These are phyloP conservation scores for Cornus florida DNA, from an alignment of 148 eudicot species.

Conservation along the genomic window DNA sequence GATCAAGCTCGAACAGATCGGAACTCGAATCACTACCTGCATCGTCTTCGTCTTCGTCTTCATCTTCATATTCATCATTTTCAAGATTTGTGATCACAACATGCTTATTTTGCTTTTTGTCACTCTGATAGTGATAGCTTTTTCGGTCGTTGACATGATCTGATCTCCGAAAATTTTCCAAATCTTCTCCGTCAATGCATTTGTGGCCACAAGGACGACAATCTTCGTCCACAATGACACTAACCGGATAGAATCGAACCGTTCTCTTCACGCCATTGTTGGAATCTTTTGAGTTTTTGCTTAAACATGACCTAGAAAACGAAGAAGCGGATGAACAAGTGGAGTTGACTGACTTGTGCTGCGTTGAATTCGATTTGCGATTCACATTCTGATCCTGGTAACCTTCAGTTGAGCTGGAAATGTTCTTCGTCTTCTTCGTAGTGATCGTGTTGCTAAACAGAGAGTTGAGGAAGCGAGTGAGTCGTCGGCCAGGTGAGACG, in stretches of 20 bases:
- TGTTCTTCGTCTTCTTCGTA: slow-evolving; percentile 21
- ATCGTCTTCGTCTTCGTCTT: slow-evolving; percentile 33
- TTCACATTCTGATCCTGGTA: background rate
- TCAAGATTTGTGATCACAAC: slow-evolving; percentile 5
- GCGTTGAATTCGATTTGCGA: slow-evolving; percentile 20
- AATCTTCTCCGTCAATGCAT: slow-evolving; percentile 22
- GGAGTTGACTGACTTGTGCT: slow-evolving; percentile 13
- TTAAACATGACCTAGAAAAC: slow-evolving; percentile 59
- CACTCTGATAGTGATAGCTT: slow-evolving; percentile 15
- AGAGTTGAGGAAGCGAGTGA: slow-evolving; percentile 57
- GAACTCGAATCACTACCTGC: slow-evolving; percentile 74
- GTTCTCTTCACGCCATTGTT: slow-evolving; percentile 40
- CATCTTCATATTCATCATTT: slow-evolving; percentile 42
- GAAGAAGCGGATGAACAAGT: slow-evolving; percentile 64
- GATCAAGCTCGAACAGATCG: slow-evolving; percentile 84
- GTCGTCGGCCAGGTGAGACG: slow-evolving; percentile 65
- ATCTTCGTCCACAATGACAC: slow-evolving; percentile 57
- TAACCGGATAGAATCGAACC: slow-evolving; percentile 63
- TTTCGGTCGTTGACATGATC: slow-evolving; percentile 8
- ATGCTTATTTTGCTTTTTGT: background rate
- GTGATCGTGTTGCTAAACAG: slow-evolving; percentile 34
- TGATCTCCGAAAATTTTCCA: slow-evolving; percentile 11
- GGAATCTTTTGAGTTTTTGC: slow-evolving; percentile 33
- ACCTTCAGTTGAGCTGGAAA: background rate
- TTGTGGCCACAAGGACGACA: slow-evolving; percentile 56